Conservation (phyloP, 2,329 filamentous ascomycete genomes). For the Colletotrichum falcatum region DNA sequence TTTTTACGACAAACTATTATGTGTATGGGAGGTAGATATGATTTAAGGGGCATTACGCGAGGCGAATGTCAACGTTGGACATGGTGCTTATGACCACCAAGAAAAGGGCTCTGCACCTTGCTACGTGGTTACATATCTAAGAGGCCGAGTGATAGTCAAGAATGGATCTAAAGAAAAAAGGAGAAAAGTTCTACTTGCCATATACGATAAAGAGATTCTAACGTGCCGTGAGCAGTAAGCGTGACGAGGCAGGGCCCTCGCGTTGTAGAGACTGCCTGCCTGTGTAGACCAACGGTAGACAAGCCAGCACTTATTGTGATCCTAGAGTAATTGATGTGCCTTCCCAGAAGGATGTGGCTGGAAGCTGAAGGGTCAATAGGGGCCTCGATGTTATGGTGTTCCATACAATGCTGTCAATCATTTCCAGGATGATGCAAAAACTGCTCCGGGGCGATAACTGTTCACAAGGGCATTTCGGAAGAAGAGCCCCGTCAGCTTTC, state of each 20-base stretch:
- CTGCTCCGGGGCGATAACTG: background rate
- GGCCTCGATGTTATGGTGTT: background rate
- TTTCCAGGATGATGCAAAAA: background rate
- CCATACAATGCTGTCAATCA: background rate
- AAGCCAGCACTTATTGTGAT: background rate
- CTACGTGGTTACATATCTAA: background rate
- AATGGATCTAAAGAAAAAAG: too few relatives aligned
- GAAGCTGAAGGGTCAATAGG: background rate
- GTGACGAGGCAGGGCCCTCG: background rate
- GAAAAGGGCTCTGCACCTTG: background rate
- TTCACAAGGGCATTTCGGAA: too few relatives aligned
- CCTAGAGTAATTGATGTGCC: background rate
- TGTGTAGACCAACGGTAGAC: background rate
- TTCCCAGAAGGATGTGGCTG: background rate
- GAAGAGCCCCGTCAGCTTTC: background rate
- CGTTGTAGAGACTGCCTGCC: background rate
- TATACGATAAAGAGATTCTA: too few relatives aligned
- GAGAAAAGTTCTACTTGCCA: background rate
- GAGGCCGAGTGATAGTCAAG: too few relatives aligned
- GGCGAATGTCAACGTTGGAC: background rate
- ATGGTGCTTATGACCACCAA: background rate
- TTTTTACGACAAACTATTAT: constrained; percentile 80
- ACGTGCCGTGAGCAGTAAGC: background rate
- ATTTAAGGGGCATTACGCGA: background rate
- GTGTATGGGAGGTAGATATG: constrained; percentile 66